These are phyloP conservation scores for Pichia phayaonensis DNA, from an alignment of 805 yeast genomes.

Conservation along the genomic window DNA sequence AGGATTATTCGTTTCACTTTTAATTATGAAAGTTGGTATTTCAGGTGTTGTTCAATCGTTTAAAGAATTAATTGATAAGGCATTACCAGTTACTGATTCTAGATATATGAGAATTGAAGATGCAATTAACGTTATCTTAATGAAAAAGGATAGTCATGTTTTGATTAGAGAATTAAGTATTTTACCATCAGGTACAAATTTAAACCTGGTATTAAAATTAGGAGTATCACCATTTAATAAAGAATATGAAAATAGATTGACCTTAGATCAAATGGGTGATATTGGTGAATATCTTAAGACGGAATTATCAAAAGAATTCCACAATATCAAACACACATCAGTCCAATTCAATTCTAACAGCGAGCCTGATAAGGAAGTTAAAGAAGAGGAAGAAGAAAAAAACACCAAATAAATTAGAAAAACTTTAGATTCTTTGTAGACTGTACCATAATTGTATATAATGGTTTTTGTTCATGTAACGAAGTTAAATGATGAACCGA, in stretches of 20 bases:
- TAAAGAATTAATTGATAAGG: slow-evolving; percentile 71
- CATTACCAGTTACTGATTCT: slow-evolving; percentile 44
- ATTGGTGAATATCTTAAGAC: slow-evolving; percentile 21
- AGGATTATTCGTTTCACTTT: slow-evolving; percentile 74
- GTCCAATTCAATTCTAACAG: slow-evolving; percentile 26
- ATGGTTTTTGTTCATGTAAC: neutral
- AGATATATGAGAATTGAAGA: slow-evolving; percentile 36
- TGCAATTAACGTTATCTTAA: slow-evolving; percentile 27
- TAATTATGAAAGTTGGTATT: slow-evolving; percentile 81
- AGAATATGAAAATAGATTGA: slow-evolving; percentile 22
- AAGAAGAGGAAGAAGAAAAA: slow-evolving; percentile 6
- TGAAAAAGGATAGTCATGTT: slow-evolving; percentile 27
- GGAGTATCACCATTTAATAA: slow-evolving; percentile 26
- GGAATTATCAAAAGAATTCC: slow-evolving; percentile 29
- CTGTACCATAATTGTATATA: neutral
- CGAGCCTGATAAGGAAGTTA: slow-evolving; percentile 1
- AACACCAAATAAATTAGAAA: neutral
- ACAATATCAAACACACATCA: slow-evolving; percentile 27
- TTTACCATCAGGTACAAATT: slow-evolving; percentile 47
- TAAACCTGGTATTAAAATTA: slow-evolving; percentile 32
- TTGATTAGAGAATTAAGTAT: slow-evolving; percentile 36
- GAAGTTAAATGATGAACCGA: neutral
- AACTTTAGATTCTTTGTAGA: neutral
- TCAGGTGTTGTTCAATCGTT: slow-evolving; percentile 63
- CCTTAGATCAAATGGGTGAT: slow-evolving; percentile 28